Evolutionary conservation across 2,329 filamentous ascomycete genomes (phyloP), one percentile per base, ranked within the genome.

Genomic region (Fusarium ramigenum): DNA sequence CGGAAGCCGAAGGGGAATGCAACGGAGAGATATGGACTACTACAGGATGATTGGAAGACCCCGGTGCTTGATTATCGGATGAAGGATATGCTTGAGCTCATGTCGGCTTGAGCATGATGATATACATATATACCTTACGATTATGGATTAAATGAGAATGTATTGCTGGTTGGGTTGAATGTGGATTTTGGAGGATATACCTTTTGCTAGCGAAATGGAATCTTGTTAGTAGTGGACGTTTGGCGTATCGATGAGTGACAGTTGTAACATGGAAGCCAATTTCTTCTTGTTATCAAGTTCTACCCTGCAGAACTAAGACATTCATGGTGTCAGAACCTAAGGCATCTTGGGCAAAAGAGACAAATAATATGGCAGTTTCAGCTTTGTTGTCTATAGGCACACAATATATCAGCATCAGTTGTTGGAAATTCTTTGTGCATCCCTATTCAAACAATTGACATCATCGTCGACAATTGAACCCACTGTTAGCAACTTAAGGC

Each of bases 1-100:
- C 84, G 89, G 52, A 93, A 93, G 80, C 88, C 90, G 15, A 85
- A 85, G 64, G 83, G 87, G 42, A 85, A 90, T 78, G 85, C 82
- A 54, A 83, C 81, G 37, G 91, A 93, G 83, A 85, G 85, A 18
- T 93, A 93, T 78, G 87, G 87, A 5, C 80, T 93, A 30, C 81
- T 93, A 23, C 81, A 86, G 69, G 90, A 92, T 75, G 89, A 91
- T 79, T 93, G 91, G 91, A 77, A 86, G 71, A 92, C 89, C 23
- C 87, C 89, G 0, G 83, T 91, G 60, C 80, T 89, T 75, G 90
- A 91, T 78, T 91, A 91, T 80, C 83, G 90, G 63, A 85, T 92
- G 86, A 87, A 86, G 74, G 89, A 91, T 73, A 87, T 92, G 85
- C 80, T 84, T 43, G 85, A 88, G 78, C 82, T 90, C 44, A 90